Evolutionary conservation across 2,329 filamentous ascomycete species (phyloP), one percentile per base, ranked within the genome.

Genomic region (Fusarium anthophilum): DNA sequence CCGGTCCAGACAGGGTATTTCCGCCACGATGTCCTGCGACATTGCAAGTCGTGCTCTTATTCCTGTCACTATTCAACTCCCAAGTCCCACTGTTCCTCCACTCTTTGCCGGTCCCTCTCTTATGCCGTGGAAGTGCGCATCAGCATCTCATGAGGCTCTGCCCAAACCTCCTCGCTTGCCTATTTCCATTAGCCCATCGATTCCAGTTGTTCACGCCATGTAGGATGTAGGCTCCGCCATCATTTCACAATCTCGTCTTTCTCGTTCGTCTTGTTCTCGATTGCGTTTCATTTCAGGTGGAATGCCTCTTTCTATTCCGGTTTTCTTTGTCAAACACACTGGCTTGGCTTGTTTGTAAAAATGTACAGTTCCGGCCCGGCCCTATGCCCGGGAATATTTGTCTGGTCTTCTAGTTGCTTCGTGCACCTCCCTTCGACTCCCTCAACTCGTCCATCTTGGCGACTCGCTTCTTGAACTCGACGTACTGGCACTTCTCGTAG

Each of bases 401-500:
- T 55, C 37, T 63, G 66, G 48, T 77, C 11, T 82, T 83, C 83
- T 83, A 98, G 86, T 98, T 98, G 88, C 93, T 97, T 84, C 96
- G 91, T 80, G 89, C 91, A 71, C 94, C 95, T 67, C 86, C 91
- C 90, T 97, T 97, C 69, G 93, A 91, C 77, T 91, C 95, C 82
- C 95, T 90, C 81, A 99, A 86, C 87, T 99, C 95, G 80, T 98
- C 91, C 96, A 99, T 99, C 91, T 98, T 98, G 81, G 93, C 94
- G 75, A 99, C 96, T 67, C 96, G 92, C 89, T 96, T 94, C 91
- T 98, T 98, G 89, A 99, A 99, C 84, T 98, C 96, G 75, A 93
- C 93, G 85, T 99, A 99, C 82, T 99, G 96, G 90, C 96, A 99
- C 85, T 98, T 98, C 84, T 99, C 96, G 88, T 99, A 99, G 81